phyloP scores from a whole-genome alignment of 805 yeast species.

The Candida lessepsii region DNA sequence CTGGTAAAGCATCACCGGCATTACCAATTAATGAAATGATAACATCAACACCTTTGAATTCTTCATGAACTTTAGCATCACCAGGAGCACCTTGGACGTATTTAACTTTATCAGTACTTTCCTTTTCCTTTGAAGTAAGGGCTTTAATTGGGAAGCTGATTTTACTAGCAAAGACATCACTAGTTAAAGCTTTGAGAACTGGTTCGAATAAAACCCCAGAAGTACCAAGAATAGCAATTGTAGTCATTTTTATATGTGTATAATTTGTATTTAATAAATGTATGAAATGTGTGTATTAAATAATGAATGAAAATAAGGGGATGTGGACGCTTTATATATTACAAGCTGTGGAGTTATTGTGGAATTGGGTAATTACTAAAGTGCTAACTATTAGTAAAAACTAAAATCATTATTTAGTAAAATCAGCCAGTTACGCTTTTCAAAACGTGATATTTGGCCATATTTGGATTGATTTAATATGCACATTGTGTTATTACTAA shows the following conservation, averaged over 20 bases:
- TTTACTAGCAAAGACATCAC: conserved; percentile 41
- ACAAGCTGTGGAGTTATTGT: too few species aligned
- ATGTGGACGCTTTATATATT: too few species aligned
- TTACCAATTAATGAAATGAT: conserved; percentile 44
- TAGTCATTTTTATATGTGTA: conserved; percentile 15
- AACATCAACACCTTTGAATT: conserved; percentile 49
- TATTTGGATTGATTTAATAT: too few species aligned
- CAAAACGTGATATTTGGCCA: too few species aligned
- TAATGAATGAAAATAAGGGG: too few species aligned
- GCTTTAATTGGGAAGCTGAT: conserved; percentile 49
- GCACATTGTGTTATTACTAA: too few species aligned
- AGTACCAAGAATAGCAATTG: conserved; percentile 53
- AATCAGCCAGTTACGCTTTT: too few species aligned
- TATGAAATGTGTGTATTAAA: not conserved
- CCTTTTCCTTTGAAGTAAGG: conserved; percentile 43
- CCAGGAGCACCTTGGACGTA: conserved; percentile 35
- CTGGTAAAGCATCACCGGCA: conserved; percentile 27
- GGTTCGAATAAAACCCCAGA: conserved; percentile 54
- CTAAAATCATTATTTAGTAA: too few species aligned
- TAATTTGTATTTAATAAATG: not conserved
- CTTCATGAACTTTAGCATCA: conserved; percentile 33
- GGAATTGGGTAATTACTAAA: too few species aligned
- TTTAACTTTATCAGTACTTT: conserved; percentile 33
- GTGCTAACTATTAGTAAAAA: too few species aligned
- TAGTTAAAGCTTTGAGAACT: conserved; percentile 43